A percentile compares a stretch with the other conserved stretches of the same genome.
Evolutionary conservation across 208 protist species (phyloP).

Genomic region (Leptomonas seymouri): DNA sequence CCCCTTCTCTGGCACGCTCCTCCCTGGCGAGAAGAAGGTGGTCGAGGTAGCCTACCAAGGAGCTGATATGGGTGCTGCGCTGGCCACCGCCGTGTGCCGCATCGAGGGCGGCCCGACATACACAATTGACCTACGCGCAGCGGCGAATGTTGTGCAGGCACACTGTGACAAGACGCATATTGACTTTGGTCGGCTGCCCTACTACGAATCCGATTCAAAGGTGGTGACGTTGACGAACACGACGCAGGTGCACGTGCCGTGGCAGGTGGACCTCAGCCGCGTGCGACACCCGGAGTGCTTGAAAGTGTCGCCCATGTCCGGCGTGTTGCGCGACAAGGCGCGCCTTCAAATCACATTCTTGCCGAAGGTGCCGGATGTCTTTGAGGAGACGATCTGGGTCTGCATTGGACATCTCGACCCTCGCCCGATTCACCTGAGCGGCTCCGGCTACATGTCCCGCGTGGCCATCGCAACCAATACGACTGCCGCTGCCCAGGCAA

Average conservation of each 20-base stretch:
- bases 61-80: conserved; percentile 14
- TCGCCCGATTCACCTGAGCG: conserved; percentile 77
- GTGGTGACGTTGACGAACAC: conserved; percentile 91
- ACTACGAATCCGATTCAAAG: conserved; percentile 63
- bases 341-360: conserved; percentile 77
- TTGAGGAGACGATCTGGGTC: conserved; percentile 83
- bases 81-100: conserved; percentile 83
- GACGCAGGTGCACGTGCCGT: conserved; percentile 88
- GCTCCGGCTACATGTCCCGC: conserved; percentile 74
- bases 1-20: conserved; percentile 90
- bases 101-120: conserved; percentile 93
- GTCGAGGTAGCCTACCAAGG: conserved; percentile 92
- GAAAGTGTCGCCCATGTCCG: conserved; percentile 74
- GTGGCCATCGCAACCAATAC: conserved; percentile 37
- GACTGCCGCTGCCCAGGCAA: background rate
- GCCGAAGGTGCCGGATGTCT: conserved; percentile 83
- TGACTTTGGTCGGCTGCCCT: conserved; percentile 92
- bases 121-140: conserved; percentile 77
- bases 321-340: conserved; percentile 71
- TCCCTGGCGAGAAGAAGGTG: conserved; percentile 68
- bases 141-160: conserved; percentile 78
- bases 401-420: conserved; percentile 95
- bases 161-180: conserved; percentile 82
- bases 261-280: conserved; percentile 59
- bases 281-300: conserved; percentile 63